phyloP scores from a whole-genome alignment of 2,329 filamentous ascomycete genomes.

The Gyromitra esculenta region DNA sequence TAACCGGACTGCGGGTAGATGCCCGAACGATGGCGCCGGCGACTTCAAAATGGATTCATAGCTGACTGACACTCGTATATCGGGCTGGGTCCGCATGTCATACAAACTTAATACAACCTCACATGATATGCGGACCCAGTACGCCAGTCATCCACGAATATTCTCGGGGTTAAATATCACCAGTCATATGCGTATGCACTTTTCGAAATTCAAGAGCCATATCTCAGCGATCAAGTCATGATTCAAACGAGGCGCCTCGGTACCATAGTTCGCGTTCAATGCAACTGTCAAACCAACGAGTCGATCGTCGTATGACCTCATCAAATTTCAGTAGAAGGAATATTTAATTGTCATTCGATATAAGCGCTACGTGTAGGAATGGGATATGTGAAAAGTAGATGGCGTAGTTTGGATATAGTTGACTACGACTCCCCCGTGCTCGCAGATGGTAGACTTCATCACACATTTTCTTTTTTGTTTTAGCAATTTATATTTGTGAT shows the following conservation, averaged over 20 bases:
- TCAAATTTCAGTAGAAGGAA: neutral
- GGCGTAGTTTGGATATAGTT: neutral
- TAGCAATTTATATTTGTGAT: neutral
- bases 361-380: constrained; percentile 5
- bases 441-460: neutral
- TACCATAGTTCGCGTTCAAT: neutral
- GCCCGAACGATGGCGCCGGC: neutral
- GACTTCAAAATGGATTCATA: neutral
- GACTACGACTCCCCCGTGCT: neutral
- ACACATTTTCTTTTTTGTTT: neutral
- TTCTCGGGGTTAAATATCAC: neutral
- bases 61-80: neutral
- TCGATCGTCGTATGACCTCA: constrained; percentile 1
- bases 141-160: neutral
- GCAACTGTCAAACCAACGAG: neutral
- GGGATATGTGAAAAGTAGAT: constrained; percentile 1
- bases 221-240: neutral
- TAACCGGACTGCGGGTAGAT: neutral
- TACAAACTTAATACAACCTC: neutral
- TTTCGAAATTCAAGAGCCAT: neutral
- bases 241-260: neutral
- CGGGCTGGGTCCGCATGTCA: neutral
- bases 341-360: neutral
- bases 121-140: neutral
- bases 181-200: neutral